Conservation (phyloP, 2,329 filamentous ascomycete species). For the Xylaria sp. region DNA sequence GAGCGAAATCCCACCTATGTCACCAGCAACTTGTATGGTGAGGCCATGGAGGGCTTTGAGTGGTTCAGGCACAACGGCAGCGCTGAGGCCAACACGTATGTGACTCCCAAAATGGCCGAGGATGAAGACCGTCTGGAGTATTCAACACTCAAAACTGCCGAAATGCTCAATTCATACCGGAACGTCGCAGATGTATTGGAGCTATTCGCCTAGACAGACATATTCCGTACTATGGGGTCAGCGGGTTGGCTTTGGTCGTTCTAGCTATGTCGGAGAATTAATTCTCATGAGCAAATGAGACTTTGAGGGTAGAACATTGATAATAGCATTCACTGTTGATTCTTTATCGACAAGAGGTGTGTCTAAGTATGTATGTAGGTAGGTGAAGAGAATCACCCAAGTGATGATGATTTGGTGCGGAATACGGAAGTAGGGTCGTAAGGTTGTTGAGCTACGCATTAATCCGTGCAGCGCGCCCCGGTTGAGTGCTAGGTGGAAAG, state of each 20-base stretch:
- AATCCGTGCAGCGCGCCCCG: too few species aligned
- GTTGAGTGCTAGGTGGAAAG: too few species aligned
- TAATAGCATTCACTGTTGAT: too few species aligned
- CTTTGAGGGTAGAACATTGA: too few species aligned
- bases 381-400: too few species aligned
- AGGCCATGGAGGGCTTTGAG: constrained; percentile 8
- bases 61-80: constrained; percentile 7
- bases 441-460: too few species aligned
- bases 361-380: too few species aligned
- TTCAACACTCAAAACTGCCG: not conserved
- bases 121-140: constrained; percentile 12
- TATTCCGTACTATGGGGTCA: not conserved
- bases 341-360: too few species aligned
- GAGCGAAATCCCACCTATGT: constrained; percentile 10
- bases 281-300: too few species aligned
- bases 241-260: too few species aligned
- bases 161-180: constrained; percentile 7
- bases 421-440: too few species aligned
- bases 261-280: not conserved
- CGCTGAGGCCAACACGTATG: constrained; percentile 6
- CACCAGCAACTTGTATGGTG: constrained; percentile 19
- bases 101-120: constrained; percentile 11
- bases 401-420: too few species aligned
- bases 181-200: constrained; percentile 15
- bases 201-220: not conserved